Percentiles rank a stretch among this genome's conserved stretches.
Conservation (phyloP, 2,329 filamentous ascomycete genomes). For the Colletotrichum coccodes region DNA sequence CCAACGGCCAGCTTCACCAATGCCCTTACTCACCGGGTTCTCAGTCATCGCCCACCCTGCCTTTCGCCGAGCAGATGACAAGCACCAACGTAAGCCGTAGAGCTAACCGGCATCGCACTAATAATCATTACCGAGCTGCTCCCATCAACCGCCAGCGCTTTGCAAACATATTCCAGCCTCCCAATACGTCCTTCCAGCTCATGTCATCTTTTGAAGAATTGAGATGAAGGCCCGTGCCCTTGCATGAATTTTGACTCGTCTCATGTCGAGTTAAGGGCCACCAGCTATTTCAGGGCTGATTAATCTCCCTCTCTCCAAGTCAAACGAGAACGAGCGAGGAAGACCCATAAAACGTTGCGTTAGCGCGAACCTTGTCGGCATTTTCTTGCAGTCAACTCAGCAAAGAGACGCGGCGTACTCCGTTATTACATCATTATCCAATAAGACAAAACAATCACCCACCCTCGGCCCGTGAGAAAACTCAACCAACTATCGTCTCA, state of each 20-base stretch:
- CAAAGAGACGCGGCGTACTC: conserved; percentile 9
- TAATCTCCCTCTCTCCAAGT: neutral
- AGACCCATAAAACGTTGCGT: conserved; percentile 1
- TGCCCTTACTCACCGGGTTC: neutral
- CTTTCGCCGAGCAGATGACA: neutral
- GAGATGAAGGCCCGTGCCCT: conserved; percentile 24
- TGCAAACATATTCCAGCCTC: neutral
- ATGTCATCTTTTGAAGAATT: neutral
- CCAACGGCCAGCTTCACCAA: neutral
- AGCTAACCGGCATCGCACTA: neutral
- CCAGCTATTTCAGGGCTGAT: conserved; percentile 13
- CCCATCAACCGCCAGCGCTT: neutral
- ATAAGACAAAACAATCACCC: neutral
- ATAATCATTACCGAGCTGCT: neutral
- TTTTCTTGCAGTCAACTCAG: neutral
- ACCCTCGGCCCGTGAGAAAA: conserved; percentile 9
- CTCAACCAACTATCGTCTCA: conserved; percentile 12
- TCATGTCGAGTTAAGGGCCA: conserved; percentile 7
- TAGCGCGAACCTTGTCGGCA: conserved; percentile 23
- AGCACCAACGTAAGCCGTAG: no score
- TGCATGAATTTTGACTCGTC: conserved; percentile 22
- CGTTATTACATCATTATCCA: conserved; percentile 27
- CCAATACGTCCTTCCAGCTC: neutral
- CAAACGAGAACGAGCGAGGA: neutral
- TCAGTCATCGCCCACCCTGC: neutral